Conservation (phyloP, 2,329 filamentous ascomycete genomes). For the Xylariaceae sp. region DNA sequence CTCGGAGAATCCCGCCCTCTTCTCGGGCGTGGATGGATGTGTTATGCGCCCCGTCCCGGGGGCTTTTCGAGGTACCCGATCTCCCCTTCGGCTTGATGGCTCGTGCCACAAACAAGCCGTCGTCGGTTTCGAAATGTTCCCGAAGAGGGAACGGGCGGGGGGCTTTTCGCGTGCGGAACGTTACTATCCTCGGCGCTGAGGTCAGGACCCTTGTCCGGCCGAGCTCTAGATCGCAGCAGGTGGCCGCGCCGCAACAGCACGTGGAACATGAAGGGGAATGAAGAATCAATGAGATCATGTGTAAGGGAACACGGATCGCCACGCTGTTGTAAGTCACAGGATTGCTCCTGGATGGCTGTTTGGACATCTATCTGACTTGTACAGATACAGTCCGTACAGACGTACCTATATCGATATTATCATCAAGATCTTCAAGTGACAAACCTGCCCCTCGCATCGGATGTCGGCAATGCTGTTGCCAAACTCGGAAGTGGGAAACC, state of each 20-base stretch:
- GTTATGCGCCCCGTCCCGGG: neutral
- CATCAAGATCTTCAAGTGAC: neutral
- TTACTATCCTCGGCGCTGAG: neutral
- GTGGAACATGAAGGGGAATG: neutral
- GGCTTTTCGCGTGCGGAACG: neutral
- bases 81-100: neutral
- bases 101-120: neutral
- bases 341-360: neutral
- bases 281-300: neutral
- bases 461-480: constrained; percentile 2
- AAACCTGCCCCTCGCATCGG: neutral
- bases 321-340: neutral
- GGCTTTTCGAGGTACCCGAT: neutral
- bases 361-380: too few species aligned
- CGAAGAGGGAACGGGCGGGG: neutral
- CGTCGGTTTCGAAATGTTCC: neutral
- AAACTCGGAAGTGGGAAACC: neutral
- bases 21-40: neutral
- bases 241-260: neutral
- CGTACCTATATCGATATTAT: neutral
- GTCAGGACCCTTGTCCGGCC: neutral
- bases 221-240: neutral
- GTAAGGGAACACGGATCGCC: neutral
- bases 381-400: too few species aligned
- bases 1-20: constrained; percentile 7